Base-by-base conservation (phyloP, 2,329 filamentous ascomycete genomes). In the Rutstroemia sp. region DNA sequence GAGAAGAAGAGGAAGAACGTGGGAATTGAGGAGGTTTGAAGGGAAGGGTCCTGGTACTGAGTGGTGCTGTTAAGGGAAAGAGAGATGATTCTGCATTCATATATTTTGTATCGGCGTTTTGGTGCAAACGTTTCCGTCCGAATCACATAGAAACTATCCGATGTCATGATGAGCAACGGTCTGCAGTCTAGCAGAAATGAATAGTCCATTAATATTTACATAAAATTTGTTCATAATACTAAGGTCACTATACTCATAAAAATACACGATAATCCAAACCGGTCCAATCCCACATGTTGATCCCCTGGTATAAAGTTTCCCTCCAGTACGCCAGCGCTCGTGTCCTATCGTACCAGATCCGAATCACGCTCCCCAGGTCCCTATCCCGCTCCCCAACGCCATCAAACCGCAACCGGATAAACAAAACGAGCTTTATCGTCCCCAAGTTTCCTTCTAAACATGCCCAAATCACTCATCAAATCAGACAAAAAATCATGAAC, bases 401-500 rank as follows among this genome's bases (percentile, higher is more conserved):
- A 49, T 49, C 48, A 45, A 49, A 49, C 21, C 30, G 25, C 25
- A 16, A 30, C 7, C 10, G 23, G 34, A 12, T 23, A 14, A 39
- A 77, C 73, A 58, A 84, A 94, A 41, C 88, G 76, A 56, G 75
- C 75, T 71, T 88, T 82, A 70, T 97, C 94, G 65, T 94, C 90
- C 6, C 82, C 85, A 61, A 97, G 83, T 75, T 96, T 97, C 66
- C 84, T 83, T 71, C 87, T 87, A 74, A 95, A 95, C 68, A 92
- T 71, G 30, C 80, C 81, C 54, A 95, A 69, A 65, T 97, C 92
- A 64, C 85, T 83, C 62, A 99, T 77, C 67, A 97, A 80, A 38
- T 87, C 85, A 63, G 92, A 84, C 78, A 95, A 92, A 67, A 90
- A 84, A n/a, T 85, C 84, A 68, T 96, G 89, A 75, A 92, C 81